phyloP scores from a whole-genome alignment of 2,329 filamentous ascomycete genomes.

The Periconia sp. region DNA sequence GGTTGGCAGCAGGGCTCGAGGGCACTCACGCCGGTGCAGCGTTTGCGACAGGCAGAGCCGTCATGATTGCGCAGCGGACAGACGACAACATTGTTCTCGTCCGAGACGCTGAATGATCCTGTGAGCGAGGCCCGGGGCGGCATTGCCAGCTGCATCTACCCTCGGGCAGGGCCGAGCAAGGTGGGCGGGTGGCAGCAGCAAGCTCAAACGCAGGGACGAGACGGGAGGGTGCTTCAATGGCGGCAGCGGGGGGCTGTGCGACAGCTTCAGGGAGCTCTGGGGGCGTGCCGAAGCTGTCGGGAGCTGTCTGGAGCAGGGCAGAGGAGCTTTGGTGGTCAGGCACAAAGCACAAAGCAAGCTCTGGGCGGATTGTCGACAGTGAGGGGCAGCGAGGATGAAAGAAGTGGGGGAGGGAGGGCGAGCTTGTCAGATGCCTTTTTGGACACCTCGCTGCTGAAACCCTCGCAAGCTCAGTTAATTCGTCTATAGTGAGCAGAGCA shows the following conservation, averaged over 20 bases:
- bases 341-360: conserved; percentile 21
- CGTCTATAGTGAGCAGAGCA: no score
- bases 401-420: conserved; percentile 8
- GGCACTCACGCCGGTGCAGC: conserved; percentile 93
- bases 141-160: conserved; percentile 67
- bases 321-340: not conserved
- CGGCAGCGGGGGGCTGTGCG: conserved; percentile 14
- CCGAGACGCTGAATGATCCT: conserved; percentile 88
- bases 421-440: not conserved
- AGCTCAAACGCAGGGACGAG: conserved; percentile 6
- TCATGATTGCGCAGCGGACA: conserved; percentile 96
- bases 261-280: conserved; percentile 16
- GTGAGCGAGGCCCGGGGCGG: conserved; percentile 86
- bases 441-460: not conserved
- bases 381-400: conserved; percentile 9
- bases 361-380: conserved; percentile 14
- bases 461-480: not conserved
- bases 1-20: conserved; percentile 9
- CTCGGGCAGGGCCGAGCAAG: conserved; percentile 22
- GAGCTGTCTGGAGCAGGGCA: not conserved
- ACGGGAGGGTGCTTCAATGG: conserved; percentile 15
- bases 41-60: conserved; percentile 94
- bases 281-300: not conserved
- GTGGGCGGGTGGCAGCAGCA: conserved; percentile 6
- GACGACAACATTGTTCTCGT: conserved; percentile 94